Evolutionary conservation across 106 monocot species (phyloP).

Genomic region (Alisma plantagoaquatica): DNA sequence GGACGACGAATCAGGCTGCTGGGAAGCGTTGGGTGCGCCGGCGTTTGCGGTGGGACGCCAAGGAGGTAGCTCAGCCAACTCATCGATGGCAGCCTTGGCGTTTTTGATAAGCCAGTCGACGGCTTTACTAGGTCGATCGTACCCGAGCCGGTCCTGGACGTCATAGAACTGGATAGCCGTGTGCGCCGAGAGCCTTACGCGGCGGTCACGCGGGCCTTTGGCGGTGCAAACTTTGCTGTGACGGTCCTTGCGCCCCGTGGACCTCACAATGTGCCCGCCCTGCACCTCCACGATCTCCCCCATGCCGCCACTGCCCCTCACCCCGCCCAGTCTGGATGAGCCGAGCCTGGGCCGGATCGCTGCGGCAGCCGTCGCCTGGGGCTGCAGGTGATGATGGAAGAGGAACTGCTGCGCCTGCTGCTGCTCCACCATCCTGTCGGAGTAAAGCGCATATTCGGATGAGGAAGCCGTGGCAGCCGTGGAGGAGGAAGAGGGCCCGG

Average conservation of each 20-base stretch:
- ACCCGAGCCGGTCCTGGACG: conserved; percentile 89
- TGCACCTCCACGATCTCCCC: conserved; percentile 74
- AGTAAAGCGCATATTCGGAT: conserved; percentile 38
- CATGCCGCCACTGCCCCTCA: conserved; percentile 5
- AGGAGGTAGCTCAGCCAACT: conserved; percentile 63
- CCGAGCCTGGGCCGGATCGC: conserved; percentile 5
- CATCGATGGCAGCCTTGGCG: conserved; percentile 76
- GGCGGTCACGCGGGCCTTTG: conserved; percentile 81
- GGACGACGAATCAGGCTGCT: no score
- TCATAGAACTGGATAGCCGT: conserved; percentile 98
- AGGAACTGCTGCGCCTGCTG: conserved; percentile 6
- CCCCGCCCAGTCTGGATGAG: conserved; percentile 1
- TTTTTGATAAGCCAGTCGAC: conserved; percentile 94
- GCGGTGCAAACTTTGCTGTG: conserved; percentile 92
- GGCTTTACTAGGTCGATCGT: conserved; percentile 93
- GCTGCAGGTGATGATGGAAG: conserved; percentile 16
- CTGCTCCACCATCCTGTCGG: conserved; percentile 29
- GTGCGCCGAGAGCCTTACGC: conserved; percentile 81
- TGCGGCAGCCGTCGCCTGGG: conserved; percentile 17
- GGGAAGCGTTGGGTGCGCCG: background rate
- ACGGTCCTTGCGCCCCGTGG: conserved; percentile 85
- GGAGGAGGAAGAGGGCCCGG: conserved; percentile 6
- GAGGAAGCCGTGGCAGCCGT: conserved; percentile 18
- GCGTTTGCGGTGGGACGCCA: conserved; percentile 35
- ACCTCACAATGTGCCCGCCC: conserved; percentile 88